A percentile compares a stretch with the other conserved stretches of the same genome.
Conservation (phyloP, 75 land plant species). For the Larix kaempferi region DNA sequence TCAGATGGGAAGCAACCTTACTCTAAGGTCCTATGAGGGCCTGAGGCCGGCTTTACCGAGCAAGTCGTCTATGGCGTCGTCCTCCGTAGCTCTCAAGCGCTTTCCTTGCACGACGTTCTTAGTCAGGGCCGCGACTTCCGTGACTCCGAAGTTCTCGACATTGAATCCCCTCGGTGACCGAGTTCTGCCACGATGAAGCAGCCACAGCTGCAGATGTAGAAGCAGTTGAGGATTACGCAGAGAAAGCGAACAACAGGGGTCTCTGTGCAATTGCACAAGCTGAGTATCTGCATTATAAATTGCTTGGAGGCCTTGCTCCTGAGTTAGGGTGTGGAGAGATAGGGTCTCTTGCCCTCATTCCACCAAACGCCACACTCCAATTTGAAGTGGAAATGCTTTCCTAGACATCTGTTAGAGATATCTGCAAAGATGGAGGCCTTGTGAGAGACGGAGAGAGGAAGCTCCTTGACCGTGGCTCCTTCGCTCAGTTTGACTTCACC, state of each 20-base stretch:
- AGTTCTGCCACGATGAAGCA: too few relatives aligned
- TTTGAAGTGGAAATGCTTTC: conserved; percentile 78
- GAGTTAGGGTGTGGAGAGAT: conserved; percentile 28
- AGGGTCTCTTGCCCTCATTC: conserved; percentile 28
- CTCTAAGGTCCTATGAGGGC: conserved; percentile 37
- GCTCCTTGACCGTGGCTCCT: too few relatives aligned
- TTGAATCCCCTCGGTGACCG: too few relatives aligned
- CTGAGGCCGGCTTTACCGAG: conserved; percentile 16
- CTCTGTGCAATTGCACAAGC: too few relatives aligned
- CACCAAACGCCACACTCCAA: conserved; percentile 54
- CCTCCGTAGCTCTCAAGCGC: conserved; percentile 14
- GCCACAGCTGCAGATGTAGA: too few relatives aligned
- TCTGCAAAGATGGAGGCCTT: conserved; percentile 69
- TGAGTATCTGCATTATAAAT: too few relatives aligned
- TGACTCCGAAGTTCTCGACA: conserved; percentile 68
- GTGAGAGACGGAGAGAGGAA: conserved; percentile 61
- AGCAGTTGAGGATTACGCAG: too few relatives aligned
- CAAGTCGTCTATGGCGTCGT: neutral
- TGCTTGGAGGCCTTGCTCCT: too few relatives aligned
- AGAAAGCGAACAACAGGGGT: too few relatives aligned
- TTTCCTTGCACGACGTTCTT: conserved; percentile 7
- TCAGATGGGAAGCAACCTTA: neutral
- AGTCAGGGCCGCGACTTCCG: conserved; percentile 60
- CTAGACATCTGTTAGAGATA: conserved; percentile 61
- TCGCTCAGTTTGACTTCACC: too few relatives aligned